Conservation (phyloP, 352 stramenopile genomes). For the Globisporangium rhizosaccharum region DNA sequence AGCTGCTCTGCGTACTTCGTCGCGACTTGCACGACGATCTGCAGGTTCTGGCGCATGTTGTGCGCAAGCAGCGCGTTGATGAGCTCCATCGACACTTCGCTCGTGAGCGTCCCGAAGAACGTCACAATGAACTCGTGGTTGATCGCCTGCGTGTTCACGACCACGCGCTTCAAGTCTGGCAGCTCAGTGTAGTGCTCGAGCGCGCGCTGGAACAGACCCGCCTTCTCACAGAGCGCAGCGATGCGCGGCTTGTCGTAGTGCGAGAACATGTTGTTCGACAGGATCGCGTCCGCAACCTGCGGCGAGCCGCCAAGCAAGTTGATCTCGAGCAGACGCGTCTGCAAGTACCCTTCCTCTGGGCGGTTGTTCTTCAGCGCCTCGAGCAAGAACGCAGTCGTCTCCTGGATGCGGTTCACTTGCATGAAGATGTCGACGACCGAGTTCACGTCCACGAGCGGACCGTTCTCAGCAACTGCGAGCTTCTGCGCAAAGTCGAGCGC, state of each 20-base stretch:
- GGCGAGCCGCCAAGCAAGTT: constrained; percentile 98
- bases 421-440: constrained; percentile 99
- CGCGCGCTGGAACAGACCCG: constrained; percentile 97
- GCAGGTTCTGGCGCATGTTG: constrained; percentile 97
- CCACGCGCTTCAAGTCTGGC: constrained; percentile 94
- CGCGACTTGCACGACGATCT: constrained; percentile 98
- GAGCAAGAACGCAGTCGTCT: constrained; percentile 99
- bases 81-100: constrained; percentile 96
- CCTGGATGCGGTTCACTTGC: constrained; percentile 97
- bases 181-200: constrained; percentile 99
- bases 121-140: constrained; percentile 98
- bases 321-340: constrained; percentile 99
- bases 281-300: constrained; percentile 99
- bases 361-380: constrained; percentile 99
- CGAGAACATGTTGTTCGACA: constrained; percentile 99
- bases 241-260: constrained; percentile 99
- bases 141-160: constrained; percentile 90
- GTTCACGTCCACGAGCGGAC: constrained; percentile 97
- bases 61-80: constrained; percentile 98
- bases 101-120: constrained; percentile 98
- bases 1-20: constrained; percentile 94
- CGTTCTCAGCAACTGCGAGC: constrained; percentile 93
- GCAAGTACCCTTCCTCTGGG: constrained; percentile 97
- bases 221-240: constrained; percentile 97
- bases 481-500: constrained; percentile 98